A percentile compares a stretch with the other conserved stretches of the same genome.
phyloP scores from a whole-genome alignment of 176 grass and related monocot species.

The barley (Hordeum vulgare) region DNA sequence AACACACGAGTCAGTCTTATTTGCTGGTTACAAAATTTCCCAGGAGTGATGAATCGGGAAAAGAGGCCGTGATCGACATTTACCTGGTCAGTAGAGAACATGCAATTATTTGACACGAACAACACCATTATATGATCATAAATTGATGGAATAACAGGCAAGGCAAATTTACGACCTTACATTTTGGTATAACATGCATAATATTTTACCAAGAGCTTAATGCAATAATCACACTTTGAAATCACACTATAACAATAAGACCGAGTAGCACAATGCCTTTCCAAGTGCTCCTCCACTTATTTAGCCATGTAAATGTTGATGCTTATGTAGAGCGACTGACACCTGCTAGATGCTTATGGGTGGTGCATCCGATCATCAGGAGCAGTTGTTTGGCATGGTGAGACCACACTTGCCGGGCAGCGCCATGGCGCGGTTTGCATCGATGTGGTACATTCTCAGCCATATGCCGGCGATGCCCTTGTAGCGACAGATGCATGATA shows the following conservation, averaged over 20 bases:
- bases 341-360: background rate
- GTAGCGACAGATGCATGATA: conserved; percentile 57
- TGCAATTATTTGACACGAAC: background rate
- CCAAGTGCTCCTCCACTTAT: background rate
- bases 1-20: no score
- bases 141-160: background rate
- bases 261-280: background rate
- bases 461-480: conserved; percentile 24
- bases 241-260: background rate
- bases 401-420: conserved; percentile 21
- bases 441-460: conserved; percentile 54
- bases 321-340: background rate
- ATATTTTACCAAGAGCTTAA: background rate
- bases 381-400: conserved; percentile 5
- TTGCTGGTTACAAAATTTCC: background rate
- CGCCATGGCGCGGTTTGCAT: conserved; percentile 49
- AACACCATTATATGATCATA: background rate
- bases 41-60: background rate
- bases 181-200: background rate
- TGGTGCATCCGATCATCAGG: background rate
- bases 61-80: background rate
- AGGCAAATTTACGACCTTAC: background rate
- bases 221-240: background rate
- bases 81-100: background rate
- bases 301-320: background rate